Conservation (phyloP, 192 early-diverging fungal genomes). For the Gonapodya prolifera region DNA sequence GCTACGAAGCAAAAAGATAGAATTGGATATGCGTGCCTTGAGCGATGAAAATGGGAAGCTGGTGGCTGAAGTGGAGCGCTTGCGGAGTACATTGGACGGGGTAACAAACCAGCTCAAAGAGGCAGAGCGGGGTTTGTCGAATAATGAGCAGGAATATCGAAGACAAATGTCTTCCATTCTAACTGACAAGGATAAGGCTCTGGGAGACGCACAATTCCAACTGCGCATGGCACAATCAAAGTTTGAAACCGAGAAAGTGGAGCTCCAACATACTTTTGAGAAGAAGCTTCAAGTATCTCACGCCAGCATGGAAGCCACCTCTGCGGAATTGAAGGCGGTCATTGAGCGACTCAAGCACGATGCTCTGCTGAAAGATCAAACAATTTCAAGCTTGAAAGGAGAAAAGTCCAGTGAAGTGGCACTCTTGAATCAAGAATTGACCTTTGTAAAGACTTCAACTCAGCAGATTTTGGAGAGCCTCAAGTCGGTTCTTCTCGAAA, state of each 20-base stretch:
- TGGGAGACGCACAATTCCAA: not conserved
- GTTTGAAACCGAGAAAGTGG: not conserved
- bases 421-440: not conserved
- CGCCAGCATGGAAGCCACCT: not conserved
- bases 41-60: not conserved
- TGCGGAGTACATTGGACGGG: not conserved
- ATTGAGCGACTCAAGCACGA: not conserved
- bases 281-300: not conserved
- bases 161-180: not conserved
- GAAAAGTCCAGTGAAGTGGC: not conserved
- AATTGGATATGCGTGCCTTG: not conserved
- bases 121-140: not conserved
- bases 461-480: not conserved
- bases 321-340: not conserved
- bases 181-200: not conserved
- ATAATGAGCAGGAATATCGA: not conserved
- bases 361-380: not conserved
- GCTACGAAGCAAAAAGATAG: not conserved
- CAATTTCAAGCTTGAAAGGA: not conserved
- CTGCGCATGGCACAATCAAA: not conserved
- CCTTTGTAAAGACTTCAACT: not conserved
- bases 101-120: not conserved
- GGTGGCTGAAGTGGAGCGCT: not conserved
- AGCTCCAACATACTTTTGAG: not conserved
- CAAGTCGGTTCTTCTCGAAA: not conserved